These are phyloP conservation scores for Platanus orientalis DNA, from an alignment of 164 flowering plant species.

Conservation along the genomic window DNA sequence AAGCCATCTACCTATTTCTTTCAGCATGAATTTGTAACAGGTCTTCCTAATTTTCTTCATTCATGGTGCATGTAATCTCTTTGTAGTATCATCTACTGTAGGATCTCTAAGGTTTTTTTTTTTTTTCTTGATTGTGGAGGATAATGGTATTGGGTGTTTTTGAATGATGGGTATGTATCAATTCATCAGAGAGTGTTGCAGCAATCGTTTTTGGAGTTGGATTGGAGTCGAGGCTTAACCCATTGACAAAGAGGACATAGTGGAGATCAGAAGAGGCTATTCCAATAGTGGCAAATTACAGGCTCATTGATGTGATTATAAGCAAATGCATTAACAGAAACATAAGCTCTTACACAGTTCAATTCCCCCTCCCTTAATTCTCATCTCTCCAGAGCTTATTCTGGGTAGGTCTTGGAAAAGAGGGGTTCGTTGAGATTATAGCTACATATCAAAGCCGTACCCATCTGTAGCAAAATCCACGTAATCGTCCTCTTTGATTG, in stretches of 20 bases:
- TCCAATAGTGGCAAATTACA: constrained; percentile 75
- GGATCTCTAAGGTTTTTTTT: no score
- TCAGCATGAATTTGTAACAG: not conserved
- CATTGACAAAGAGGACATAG: constrained; percentile 73
- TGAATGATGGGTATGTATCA: constrained; percentile 2
- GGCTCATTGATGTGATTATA: constrained; percentile 69
- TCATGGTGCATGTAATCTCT: no score
- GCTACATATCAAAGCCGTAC: constrained; percentile 84
- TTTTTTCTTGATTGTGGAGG: not conserved
- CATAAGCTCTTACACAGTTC: constrained; percentile 76
- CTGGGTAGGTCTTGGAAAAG: constrained; percentile 49
- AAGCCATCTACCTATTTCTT: not conserved
- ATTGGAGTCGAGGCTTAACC: constrained; percentile 53
- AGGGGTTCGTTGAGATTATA: constrained; percentile 69
- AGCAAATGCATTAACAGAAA: constrained; percentile 92
- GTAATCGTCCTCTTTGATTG: no score
- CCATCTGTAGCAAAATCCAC: no score
- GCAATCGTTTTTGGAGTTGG: constrained; percentile 77
- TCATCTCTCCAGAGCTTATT: constrained; percentile 72
- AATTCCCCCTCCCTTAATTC: constrained; percentile 89
- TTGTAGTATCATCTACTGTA: not conserved
- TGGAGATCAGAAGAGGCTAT: constrained; percentile 70
- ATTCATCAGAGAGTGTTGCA: constrained; percentile 58
- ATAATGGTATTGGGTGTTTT: not conserved
- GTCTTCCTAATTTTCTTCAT: no score